A percentile compares a stretch with the other conserved stretches of the same genome.
Conservation (phyloP, 1,139 yeast genomes). For the Meyerozyma sp. region DNA sequence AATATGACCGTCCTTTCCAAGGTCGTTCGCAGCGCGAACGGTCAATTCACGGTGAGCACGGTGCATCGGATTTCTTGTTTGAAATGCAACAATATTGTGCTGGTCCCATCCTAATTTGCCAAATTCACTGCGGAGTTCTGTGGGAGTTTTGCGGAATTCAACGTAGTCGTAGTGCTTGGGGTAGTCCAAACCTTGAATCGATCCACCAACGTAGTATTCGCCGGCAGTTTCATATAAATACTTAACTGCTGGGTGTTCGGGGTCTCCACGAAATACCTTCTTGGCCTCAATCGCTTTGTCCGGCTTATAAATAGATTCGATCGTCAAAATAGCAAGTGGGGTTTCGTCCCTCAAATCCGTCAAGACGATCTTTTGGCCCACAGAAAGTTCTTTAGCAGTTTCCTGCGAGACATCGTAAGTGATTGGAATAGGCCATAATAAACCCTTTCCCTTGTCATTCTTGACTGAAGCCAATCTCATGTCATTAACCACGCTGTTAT, state of each 20-base stretch:
- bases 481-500: slow-evolving; percentile 70
- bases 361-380: slow-evolving; percentile 65
- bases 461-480: slow-evolving; percentile 58
- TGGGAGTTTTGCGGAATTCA: slow-evolving; percentile 83
- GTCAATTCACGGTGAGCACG: slow-evolving; percentile 96
- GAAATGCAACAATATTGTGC: slow-evolving; percentile 89
- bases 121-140: slow-evolving; percentile 84
- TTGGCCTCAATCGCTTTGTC: slow-evolving; percentile 75
- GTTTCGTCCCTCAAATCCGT: slow-evolving; percentile 80
- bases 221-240: slow-evolving; percentile 73
- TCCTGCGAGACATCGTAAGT: slow-evolving; percentile 69
- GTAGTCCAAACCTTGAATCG: slow-evolving; percentile 72
- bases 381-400: slow-evolving; percentile 42
- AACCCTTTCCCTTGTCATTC: slow-evolving; percentile 45
- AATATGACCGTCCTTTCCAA: slow-evolving; percentile 52
- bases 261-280: slow-evolving; percentile 91
- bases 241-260: slow-evolving; percentile 90
- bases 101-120: slow-evolving; percentile 67
- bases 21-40: slow-evolving; percentile 76
- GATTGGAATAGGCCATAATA: slow-evolving; percentile 91
- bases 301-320: slow-evolving; percentile 77
- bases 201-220: slow-evolving; percentile 85
- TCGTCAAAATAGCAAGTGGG: slow-evolving; percentile 74
- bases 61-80: slow-evolving; percentile 98
- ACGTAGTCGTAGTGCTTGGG: slow-evolving; percentile 91